A percentile compares a stretch with the other conserved stretches of the same genome.
Conservation (phyloP, 805 yeast species). For the Candida maesae region DNA sequence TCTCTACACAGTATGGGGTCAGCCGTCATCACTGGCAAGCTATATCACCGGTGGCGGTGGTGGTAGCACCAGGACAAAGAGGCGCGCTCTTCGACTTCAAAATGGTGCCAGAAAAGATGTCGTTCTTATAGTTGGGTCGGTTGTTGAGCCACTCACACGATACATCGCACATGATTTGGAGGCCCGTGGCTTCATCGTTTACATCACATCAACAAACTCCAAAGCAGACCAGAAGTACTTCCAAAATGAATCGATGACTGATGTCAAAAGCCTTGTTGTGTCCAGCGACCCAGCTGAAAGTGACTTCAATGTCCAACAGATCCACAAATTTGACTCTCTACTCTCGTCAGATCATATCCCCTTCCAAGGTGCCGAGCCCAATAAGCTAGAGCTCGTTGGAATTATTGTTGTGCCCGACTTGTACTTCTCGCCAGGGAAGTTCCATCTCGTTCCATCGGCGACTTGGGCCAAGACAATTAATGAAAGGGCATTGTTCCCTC, state of each 20-base stretch:
- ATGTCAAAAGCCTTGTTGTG: slow-evolving; percentile 62
- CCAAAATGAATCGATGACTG: slow-evolving; percentile 59
- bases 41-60: too few species aligned
- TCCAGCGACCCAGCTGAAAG: slow-evolving; percentile 38
- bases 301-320: slow-evolving; percentile 39
- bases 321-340: slow-evolving; percentile 45
- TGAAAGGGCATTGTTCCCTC: slow-evolving; percentile 44
- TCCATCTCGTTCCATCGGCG: slow-evolving; percentile 48
- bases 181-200: slow-evolving; percentile 76
- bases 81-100: slow-evolving; percentile 58
- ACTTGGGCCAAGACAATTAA: slow-evolving; percentile 49
- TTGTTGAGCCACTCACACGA: slow-evolving; percentile 68
- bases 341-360: slow-evolving; percentile 54
- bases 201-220: slow-evolving; percentile 49
- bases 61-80: too few species aligned
- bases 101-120: slow-evolving; percentile 78
- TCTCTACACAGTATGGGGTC: too few species aligned
- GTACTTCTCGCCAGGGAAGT: slow-evolving; percentile 63
- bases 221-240: slow-evolving; percentile 38
- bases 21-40: too few species aligned
- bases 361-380: slow-evolving; percentile 54
- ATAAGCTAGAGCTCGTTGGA: slow-evolving; percentile 54
- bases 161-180: slow-evolving; percentile 71
- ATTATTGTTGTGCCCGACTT: slow-evolving; percentile 69
- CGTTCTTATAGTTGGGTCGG: slow-evolving; percentile 70